These are phyloP conservation scores for Yarrowia hollandica DNA, from an alignment of 805 yeast species.

Conservation along the genomic window DNA sequence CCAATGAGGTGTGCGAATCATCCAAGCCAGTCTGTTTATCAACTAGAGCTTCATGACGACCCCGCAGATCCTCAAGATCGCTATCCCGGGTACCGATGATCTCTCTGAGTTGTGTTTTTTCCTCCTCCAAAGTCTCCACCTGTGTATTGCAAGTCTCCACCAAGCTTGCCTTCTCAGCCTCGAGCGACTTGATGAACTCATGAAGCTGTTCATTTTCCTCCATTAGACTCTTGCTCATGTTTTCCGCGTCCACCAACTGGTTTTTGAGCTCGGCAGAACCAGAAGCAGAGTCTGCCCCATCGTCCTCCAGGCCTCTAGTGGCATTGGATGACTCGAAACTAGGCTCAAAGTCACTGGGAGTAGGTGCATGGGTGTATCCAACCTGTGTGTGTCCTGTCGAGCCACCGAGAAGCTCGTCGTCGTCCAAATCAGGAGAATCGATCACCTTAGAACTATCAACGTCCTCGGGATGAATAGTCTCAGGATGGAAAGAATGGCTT, in stretches of 20 bases:
- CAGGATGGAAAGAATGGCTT: slow-evolving; percentile 17
- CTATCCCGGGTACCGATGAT: not conserved
- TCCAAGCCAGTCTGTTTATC: not conserved
- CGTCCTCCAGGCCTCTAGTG: not conserved
- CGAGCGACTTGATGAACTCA: slow-evolving; percentile 35
- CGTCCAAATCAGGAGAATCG: slow-evolving; percentile 13
- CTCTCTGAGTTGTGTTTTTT: slow-evolving; percentile 7
- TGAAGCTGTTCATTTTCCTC: slow-evolving; percentile 40
- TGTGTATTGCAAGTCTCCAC: not conserved
- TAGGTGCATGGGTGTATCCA: slow-evolving; percentile 3
- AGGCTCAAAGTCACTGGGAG: slow-evolving; percentile 9
- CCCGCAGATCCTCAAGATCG: not conserved
- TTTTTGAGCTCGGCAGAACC: slow-evolving; percentile 34
- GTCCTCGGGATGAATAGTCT: slow-evolving; percentile 14
- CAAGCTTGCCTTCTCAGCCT: slow-evolving; percentile 2
- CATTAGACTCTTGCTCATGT: slow-evolving; percentile 34
- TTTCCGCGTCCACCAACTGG: slow-evolving; percentile 37
- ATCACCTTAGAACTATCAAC: slow-evolving; percentile 1
- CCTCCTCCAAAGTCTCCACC: slow-evolving; percentile 18
- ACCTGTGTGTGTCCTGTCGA: slow-evolving; percentile 9
- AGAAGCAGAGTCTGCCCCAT: not conserved
- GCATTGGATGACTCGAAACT: not conserved
- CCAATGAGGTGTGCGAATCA: slow-evolving; percentile 3
- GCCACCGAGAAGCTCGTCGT: slow-evolving; percentile 15
- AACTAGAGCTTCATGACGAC: slow-evolving; percentile 17